A percentile compares a stretch with the other conserved stretches of the same genome.
Evolutionary conservation across 2,329 filamentous ascomycete species (phyloP).

Genomic region (Leptoxyphium fumago): DNA sequence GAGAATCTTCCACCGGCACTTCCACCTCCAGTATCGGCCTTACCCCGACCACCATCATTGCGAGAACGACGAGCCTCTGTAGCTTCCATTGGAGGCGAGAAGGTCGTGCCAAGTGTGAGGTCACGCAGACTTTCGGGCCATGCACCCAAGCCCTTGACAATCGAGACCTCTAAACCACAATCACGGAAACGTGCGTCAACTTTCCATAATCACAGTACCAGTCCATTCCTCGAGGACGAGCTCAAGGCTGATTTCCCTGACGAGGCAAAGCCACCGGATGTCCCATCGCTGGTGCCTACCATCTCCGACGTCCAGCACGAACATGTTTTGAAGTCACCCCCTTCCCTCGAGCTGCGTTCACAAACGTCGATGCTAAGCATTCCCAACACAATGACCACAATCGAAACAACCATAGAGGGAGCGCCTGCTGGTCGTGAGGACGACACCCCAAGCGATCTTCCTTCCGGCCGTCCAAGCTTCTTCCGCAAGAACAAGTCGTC

Average conservation of each 20-base stretch:
- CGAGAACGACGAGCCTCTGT: not conserved
- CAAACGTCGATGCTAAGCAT: conserved; percentile 5
- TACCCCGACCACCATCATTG: conserved; percentile 9
- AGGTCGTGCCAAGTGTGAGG: conserved; percentile 22
- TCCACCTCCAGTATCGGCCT: conserved; percentile 14
- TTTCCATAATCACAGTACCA: conserved; percentile 13
- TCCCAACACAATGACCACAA: conserved; percentile 7
- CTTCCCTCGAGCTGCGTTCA: conserved; percentile 14
- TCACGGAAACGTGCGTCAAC: conserved; percentile 17
- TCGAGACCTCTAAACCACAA: conserved; percentile 50
- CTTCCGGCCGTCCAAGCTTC: conserved; percentile 11
- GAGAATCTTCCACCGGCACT: conserved; percentile 16
- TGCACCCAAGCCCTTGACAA: conserved; percentile 70
- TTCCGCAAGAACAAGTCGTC: conserved; percentile 38
- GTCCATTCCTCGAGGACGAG: conserved; percentile 12
- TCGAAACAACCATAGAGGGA: conserved; percentile 1
- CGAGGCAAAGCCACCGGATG: conserved; percentile 7
- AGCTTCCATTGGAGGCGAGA: not conserved
- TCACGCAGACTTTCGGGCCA: conserved; percentile 68
- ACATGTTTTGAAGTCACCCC: conserved; percentile 16
- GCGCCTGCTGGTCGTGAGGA: conserved; percentile 8
- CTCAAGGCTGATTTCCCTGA: conserved; percentile 6
- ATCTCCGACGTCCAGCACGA: conserved; percentile 14
- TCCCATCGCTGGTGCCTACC: conserved; percentile 8
- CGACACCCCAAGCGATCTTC: conserved; percentile 12